These are phyloP conservation scores for Tulasnella sp. DNA, from an alignment of 768 basidiomycete species.

Conservation along the genomic window DNA sequence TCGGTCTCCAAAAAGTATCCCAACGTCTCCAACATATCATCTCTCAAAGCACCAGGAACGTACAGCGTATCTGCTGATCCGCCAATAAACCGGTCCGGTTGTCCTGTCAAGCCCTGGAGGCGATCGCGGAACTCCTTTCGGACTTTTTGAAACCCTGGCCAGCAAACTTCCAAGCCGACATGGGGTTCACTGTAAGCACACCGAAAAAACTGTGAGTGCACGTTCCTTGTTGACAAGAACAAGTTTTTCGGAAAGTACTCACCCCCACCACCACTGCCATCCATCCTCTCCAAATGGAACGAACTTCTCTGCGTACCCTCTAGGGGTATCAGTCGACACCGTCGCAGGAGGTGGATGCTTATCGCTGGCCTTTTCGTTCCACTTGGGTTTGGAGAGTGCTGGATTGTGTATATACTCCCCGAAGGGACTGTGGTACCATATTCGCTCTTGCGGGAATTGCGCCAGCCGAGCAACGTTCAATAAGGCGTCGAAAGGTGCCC, in stretches of 20 bases:
- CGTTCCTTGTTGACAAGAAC: neutral
- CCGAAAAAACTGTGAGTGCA: constrained; percentile 51
- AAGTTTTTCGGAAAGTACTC: neutral
- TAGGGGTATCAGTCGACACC: constrained; percentile 8
- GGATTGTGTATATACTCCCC: constrained; percentile 22
- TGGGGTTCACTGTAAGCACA: constrained; percentile 17
- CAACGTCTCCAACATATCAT: constrained; percentile 49
- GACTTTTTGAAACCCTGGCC: constrained; percentile 48
- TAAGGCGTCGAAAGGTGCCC: constrained; percentile 58
- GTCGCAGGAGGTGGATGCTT: constrained; percentile 32
- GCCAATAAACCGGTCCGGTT: constrained; percentile 49
- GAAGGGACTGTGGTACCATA: constrained; percentile 59
- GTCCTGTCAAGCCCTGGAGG: constrained; percentile 46
- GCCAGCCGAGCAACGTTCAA: constrained; percentile 56
- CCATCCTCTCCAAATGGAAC: constrained; percentile 8
- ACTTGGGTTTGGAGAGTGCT: neutral
- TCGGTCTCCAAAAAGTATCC: constrained; percentile 53
- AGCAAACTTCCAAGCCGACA: constrained; percentile 49
- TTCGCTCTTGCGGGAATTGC: constrained; percentile 51
- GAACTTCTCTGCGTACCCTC: constrained; percentile 14
- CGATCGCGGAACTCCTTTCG: constrained; percentile 46
- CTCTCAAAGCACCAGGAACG: constrained; percentile 51
- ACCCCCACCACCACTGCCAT: constrained; percentile 28
- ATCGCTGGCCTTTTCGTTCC: neutral
- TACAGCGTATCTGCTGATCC: constrained; percentile 58